phyloP scores from a whole-genome alignment of 2,329 filamentous ascomycete species.

The Proliferodiscus dingleyae region DNA sequence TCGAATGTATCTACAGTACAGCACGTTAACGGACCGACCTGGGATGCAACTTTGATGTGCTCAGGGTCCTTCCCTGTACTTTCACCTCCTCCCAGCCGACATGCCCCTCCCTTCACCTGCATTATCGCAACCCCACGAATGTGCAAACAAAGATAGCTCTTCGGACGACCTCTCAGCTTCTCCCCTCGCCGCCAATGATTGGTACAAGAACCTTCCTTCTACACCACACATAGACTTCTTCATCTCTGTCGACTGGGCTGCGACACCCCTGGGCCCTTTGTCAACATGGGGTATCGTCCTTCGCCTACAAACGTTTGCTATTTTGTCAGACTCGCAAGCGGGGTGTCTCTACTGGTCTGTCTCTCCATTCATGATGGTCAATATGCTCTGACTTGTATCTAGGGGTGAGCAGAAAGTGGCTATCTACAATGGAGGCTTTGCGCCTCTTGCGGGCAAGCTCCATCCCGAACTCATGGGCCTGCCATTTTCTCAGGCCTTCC shows the following conservation, averaged over 20 bases:
- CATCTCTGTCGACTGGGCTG: constrained; percentile 20
- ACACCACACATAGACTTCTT: constrained; percentile 23
- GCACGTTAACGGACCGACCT: too few relatives aligned
- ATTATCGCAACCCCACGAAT: background rate
- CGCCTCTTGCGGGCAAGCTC: constrained; percentile 20
- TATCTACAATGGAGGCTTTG: constrained; percentile 27
- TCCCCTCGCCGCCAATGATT: constrained; percentile 3
- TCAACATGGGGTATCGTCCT: constrained; percentile 18
- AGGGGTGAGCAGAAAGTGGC: constrained; percentile 24
- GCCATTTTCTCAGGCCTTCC: constrained; percentile 16
- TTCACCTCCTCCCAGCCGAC: too few relatives aligned
- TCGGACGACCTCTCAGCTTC: constrained; percentile 5
- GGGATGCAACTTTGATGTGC: too few relatives aligned
- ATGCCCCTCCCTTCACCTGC: too few relatives aligned
- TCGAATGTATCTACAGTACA: too few relatives aligned
- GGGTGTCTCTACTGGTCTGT: constrained; percentile 23
- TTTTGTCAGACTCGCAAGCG: constrained; percentile 23
- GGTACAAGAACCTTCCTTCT: constrained; percentile 18
- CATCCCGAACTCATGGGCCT: constrained; percentile 24
- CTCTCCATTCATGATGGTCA: background rate
- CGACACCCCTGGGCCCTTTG: constrained; percentile 18
- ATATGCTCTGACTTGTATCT: background rate
- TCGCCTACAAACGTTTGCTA: constrained; percentile 18
- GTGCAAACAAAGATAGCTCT: too few relatives aligned
- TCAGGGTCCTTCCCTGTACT: too few relatives aligned